Conservation (phyloP, 805 yeast genomes). For the Saturnispora hagleri region DNA sequence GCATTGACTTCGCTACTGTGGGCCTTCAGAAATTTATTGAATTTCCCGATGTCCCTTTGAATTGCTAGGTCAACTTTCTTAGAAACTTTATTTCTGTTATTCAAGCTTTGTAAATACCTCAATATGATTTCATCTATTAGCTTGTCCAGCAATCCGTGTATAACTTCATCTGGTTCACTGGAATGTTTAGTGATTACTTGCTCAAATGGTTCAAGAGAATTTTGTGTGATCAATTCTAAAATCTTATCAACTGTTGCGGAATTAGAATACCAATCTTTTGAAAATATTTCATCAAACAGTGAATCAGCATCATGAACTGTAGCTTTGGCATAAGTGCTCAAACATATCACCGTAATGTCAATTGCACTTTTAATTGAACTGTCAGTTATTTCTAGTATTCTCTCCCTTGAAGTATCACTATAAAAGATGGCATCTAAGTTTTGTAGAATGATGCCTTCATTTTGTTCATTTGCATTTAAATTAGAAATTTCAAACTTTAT, state of each 20-base stretch:
- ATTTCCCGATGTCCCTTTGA: conserved; percentile 49
- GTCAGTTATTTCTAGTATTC: conserved; percentile 2
- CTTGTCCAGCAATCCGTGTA: conserved; percentile 24
- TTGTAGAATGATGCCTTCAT: neutral
- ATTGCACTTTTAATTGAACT: conserved; percentile 4
- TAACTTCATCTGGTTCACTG: conserved; percentile 16
- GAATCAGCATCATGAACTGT: conserved; percentile 8
- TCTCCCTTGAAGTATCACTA: neutral
- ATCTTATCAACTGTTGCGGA: conserved; percentile 21
- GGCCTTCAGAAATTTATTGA: conserved; percentile 40
- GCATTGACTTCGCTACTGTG: conserved; percentile 29
- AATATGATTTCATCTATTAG: conserved; percentile 33
- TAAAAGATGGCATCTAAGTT: conserved; percentile 1
- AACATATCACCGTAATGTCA: conserved; percentile 6
- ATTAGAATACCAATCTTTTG: conserved; percentile 24
- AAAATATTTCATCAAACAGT: conserved; percentile 26
- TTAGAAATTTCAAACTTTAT: conserved; percentile 1
- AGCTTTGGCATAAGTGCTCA: conserved; percentile 5
- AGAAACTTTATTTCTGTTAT: conserved; percentile 20
- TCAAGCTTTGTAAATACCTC: conserved; percentile 24
- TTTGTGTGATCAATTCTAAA: conserved; percentile 20
- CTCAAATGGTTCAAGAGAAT: conserved; percentile 22
- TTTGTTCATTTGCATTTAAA: neutral
- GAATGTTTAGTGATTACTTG: conserved; percentile 18
- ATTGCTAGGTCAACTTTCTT: conserved; percentile 37